Base-by-base conservation (phyloP, 306 rosid species). In the Ormosia semicastrata region DNA sequence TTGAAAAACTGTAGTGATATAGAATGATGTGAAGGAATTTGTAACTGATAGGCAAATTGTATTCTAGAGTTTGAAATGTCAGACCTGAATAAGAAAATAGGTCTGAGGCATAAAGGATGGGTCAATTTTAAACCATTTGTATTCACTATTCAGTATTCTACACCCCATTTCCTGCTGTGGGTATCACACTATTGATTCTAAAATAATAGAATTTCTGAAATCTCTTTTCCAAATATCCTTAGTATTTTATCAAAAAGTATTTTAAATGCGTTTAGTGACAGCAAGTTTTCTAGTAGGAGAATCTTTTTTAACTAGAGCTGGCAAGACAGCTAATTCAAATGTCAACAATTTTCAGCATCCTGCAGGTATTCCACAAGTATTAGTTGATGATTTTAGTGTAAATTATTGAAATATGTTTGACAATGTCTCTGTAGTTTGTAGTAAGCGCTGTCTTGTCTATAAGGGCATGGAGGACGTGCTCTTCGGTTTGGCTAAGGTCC, bases 21-120 rank as follows among this genome's bases (percentile, higher is more conserved):
- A 40, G 53, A 75, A 75, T 53, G 15, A 44, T 71, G 52, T 58
- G 58, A 44, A 14, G 73, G 77, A 68, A 80, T 69, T 75, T 78
- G 60, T 34, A 59, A 30, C 60, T 62, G 39, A 15, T 15, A 15
- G 71, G 54, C 56, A 79, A 50, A 43, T 49, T 84, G 74, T 79
- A 73, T 34, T 12, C 1, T 66, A 24, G 62, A 76, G 2, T 57
- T 65, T 10, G 41, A 73, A 46, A 73, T 57, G 14, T 15, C 59
- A 46, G 77, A 44, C 76, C 76, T 54, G 54, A 47, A 76, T 33
- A 53, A 66, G 41, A 47, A 12, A 32, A 62, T 41, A 40, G 82
- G 86, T 39, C 62, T 52, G 82, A 46, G 18, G 57, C 49, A 71
- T 18, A 15, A 58, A 56, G 29, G 17, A 34, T 58, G 17, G 43